These are phyloP conservation scores for Pichia paraexigua DNA, from an alignment of 805 yeast genomes.

Conservation along the genomic window DNA sequence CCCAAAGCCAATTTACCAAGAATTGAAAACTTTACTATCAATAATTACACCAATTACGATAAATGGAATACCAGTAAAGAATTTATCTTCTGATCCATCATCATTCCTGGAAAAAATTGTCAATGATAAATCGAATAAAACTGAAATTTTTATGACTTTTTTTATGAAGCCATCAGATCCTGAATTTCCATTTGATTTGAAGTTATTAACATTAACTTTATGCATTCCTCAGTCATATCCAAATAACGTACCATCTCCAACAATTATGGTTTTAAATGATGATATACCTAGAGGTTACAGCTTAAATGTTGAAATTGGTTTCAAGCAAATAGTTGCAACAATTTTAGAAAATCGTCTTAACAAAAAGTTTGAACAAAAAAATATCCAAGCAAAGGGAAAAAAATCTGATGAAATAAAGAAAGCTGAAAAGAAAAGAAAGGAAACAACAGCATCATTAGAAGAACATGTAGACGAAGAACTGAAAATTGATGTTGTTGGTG, in stretches of 20 bases:
- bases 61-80: slow-evolving; percentile 22
- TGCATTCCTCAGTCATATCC: slow-evolving; percentile 53
- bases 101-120: slow-evolving; percentile 14
- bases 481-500: slow-evolving; percentile 32
- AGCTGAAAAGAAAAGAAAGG: slow-evolving; percentile 11
- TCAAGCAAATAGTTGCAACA: slow-evolving; percentile 35
- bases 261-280: slow-evolving; percentile 49
- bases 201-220: slow-evolving; percentile 43
- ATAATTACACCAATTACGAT: slow-evolving; percentile 17
- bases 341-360: slow-evolving; percentile 30
- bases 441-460: slow-evolving; percentile 9
- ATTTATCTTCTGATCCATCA: slow-evolving; percentile 14
- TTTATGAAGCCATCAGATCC: slow-evolving; percentile 56
- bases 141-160: slow-evolving; percentile 36
- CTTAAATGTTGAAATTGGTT: slow-evolving; percentile 60
- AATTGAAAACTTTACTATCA: slow-evolving; percentile 18
- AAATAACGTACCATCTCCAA: slow-evolving; percentile 32
- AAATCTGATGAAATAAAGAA: background rate
- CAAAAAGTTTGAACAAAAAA: slow-evolving; percentile 5
- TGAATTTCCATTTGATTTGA: slow-evolving; percentile 61
- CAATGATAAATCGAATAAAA: slow-evolving; percentile 9
- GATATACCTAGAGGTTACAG: slow-evolving; percentile 67
- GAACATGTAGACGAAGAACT: slow-evolving; percentile 10
- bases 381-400: slow-evolving; percentile 6
- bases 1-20: slow-evolving; percentile 16